Conservation (phyloP, 1,284 basidiomycete species). For the Ceratobasidium theobromae region DNA sequence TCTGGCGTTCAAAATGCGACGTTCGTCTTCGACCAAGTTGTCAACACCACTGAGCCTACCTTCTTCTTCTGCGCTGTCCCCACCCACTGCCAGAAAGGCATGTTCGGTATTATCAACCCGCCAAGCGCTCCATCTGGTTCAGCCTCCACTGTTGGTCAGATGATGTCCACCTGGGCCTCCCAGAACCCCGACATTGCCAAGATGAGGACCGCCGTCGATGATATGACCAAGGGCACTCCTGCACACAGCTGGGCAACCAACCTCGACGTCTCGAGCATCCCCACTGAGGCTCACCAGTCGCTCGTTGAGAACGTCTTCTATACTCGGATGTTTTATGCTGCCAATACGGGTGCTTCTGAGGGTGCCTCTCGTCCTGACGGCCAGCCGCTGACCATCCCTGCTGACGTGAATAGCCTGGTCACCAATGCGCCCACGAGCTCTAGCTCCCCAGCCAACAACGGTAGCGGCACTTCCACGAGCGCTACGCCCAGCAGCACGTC, state of each 20-base stretch:
- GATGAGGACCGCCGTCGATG: slow-evolving; percentile 55
- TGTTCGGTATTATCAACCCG: slow-evolving; percentile 77
- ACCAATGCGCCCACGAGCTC: slow-evolving; percentile 6
- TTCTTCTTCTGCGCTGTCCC: slow-evolving; percentile 73
- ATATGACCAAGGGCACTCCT: slow-evolving; percentile 48
- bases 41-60: slow-evolving; percentile 68
- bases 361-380: slow-evolving; percentile 47
- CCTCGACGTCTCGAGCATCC: slow-evolving; percentile 59
- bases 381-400: slow-evolving; percentile 52
- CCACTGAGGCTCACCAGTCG: slow-evolving; percentile 53
- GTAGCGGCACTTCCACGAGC: background rate
- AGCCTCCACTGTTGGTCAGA: slow-evolving; percentile 50
- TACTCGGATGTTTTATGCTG: slow-evolving; percentile 61
- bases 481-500: slow-evolving; percentile 36
- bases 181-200: slow-evolving; percentile 56
- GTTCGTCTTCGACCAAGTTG: slow-evolving; percentile 66
- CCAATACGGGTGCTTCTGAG: slow-evolving; percentile 58
- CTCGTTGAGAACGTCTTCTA: slow-evolving; percentile 59
- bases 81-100: slow-evolving; percentile 70
- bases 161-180: slow-evolving; percentile 53
- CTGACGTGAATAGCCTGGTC: slow-evolving; percentile 42
- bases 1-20: slow-evolving; percentile 62
- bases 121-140: slow-evolving; percentile 49
- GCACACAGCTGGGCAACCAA: slow-evolving; percentile 63
- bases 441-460: slow-evolving; percentile 42